Evolutionary conservation across 2,329 filamentous ascomycete species (phyloP).

Genomic region (Akanthomyces uredinophilus): DNA sequence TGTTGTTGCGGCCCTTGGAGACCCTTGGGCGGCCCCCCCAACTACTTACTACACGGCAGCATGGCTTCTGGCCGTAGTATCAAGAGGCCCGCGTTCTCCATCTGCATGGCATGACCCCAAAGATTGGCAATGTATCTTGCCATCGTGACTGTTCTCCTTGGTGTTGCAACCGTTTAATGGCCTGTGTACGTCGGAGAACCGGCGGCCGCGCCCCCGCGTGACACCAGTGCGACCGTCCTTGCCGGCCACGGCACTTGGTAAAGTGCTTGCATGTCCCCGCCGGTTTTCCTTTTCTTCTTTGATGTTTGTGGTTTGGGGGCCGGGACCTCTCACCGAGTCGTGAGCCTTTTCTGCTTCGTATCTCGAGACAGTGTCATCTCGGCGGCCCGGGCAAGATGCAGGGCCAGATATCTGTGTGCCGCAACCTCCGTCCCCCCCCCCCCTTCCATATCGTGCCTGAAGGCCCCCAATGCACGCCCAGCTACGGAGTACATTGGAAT

Average conservation of each 20-base stretch:
- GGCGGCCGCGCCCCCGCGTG: background rate
- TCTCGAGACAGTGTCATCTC: constrained; percentile 4
- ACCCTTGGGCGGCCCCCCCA: background rate
- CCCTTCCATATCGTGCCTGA: background rate
- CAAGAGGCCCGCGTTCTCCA: background rate
- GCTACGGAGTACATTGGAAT: background rate
- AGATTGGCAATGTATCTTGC: background rate
- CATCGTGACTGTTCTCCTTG: background rate
- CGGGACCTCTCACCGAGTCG: background rate
- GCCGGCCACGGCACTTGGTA: background rate
- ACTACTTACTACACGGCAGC: background rate
- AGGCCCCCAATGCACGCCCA: background rate
- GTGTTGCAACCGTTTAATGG: background rate
- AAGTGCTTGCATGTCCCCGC: background rate
- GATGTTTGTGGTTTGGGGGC: constrained; percentile 1
- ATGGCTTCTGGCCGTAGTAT: background rate
- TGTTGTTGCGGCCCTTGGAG: too few species aligned
- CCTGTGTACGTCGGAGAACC: background rate
- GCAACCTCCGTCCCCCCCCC: background rate
- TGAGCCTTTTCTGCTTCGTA: background rate
- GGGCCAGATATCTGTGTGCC: constrained; percentile 2
- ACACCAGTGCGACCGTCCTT: background rate
- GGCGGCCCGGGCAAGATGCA: background rate
- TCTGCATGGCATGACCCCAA: background rate
- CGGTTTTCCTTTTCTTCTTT: too few species aligned